phyloP scores from a whole-genome alignment of 129 eudicot genomes.

The Deinandra increscens region DNA sequence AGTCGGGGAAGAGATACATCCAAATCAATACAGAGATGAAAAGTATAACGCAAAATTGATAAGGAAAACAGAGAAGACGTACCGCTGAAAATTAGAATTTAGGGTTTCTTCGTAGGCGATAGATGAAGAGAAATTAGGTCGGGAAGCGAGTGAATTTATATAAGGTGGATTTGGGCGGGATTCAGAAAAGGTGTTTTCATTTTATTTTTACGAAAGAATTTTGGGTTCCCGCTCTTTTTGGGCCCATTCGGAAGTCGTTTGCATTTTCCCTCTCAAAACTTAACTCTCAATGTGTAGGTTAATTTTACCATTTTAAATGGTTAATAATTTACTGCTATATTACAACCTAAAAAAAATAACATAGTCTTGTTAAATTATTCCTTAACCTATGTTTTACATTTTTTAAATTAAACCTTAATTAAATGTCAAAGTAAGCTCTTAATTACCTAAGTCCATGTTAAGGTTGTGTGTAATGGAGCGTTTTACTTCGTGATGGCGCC shows the following conservation, averaged over 20 bases:
- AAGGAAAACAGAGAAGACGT: background rate
- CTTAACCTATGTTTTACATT: too few relatives aligned
- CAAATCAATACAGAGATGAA: background rate
- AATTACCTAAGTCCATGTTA: too few relatives aligned
- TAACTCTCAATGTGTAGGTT: too few relatives aligned
- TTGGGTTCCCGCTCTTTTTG: constrained; percentile 47
- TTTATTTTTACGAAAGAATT: background rate
- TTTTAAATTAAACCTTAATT: too few relatives aligned
- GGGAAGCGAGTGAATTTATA: constrained; percentile 19
- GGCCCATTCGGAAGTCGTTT: constrained; percentile 21
- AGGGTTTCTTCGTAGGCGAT: constrained; percentile 17
- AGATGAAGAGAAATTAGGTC: background rate
- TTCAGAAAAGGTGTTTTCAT: constrained; percentile 13
- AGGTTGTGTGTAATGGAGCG: too few relatives aligned
- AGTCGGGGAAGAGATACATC: background rate
- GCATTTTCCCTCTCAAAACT: constrained; percentile 26
- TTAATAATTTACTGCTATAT: too few relatives aligned
- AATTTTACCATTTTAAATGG: background rate
- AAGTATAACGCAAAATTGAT: background rate
- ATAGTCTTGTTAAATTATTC: too few relatives aligned
- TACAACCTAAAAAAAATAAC: too few relatives aligned
- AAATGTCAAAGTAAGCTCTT: too few relatives aligned
- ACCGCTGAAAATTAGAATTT: background rate
- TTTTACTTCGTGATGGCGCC: too few relatives aligned
- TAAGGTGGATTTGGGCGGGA: constrained; percentile 49